Evolutionary conservation across 108 stramenopile genomes (phyloP).

Genomic region (Chaetoceros muelleri): DNA sequence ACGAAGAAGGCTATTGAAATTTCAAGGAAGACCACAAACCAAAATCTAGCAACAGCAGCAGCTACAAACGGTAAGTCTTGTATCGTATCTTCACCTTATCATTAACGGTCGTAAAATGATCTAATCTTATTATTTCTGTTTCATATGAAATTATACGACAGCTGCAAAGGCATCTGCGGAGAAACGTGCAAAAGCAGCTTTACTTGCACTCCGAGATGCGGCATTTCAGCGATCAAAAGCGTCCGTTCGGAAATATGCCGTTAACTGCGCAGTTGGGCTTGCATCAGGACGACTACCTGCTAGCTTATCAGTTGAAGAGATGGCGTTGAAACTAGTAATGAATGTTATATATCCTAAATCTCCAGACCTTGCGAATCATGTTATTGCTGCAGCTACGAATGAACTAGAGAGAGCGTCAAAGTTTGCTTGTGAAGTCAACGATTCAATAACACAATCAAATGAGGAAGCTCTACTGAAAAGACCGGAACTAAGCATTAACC

Average conservation of each 20-base stretch:
- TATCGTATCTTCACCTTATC: neutral
- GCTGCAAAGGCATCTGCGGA: slow-evolving; percentile 75
- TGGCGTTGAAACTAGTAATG: slow-evolving; percentile 79
- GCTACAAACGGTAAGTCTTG: slow-evolving; percentile 22
- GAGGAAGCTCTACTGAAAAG: slow-evolving; percentile 32
- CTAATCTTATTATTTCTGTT: no score
- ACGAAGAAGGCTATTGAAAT: slow-evolving; percentile 58
- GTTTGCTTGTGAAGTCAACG: slow-evolving; percentile 44
- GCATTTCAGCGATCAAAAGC: slow-evolving; percentile 51
- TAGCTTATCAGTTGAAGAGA: slow-evolving; percentile 56
- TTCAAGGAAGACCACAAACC: slow-evolving; percentile 40
- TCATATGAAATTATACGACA: neutral
- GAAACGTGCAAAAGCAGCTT: slow-evolving; percentile 69
- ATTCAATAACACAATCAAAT: slow-evolving; percentile 34
- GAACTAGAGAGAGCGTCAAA: slow-evolving; percentile 45
- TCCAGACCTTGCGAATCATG: slow-evolving; percentile 33
- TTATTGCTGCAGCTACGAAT: slow-evolving; percentile 50
- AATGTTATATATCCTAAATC: slow-evolving; percentile 71
- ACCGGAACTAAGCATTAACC: slow-evolving; percentile 20
- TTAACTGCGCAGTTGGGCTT: slow-evolving; percentile 59
- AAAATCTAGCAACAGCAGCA: slow-evolving; percentile 63
- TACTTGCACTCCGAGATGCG: slow-evolving; percentile 66
- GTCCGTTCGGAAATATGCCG: slow-evolving; percentile 30
- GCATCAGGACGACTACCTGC: slow-evolving; percentile 67
- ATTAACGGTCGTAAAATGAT: no score